phyloP scores from a whole-genome alignment of 2,329 filamentous ascomycete species.

The Botrytis deweyae region DNA sequence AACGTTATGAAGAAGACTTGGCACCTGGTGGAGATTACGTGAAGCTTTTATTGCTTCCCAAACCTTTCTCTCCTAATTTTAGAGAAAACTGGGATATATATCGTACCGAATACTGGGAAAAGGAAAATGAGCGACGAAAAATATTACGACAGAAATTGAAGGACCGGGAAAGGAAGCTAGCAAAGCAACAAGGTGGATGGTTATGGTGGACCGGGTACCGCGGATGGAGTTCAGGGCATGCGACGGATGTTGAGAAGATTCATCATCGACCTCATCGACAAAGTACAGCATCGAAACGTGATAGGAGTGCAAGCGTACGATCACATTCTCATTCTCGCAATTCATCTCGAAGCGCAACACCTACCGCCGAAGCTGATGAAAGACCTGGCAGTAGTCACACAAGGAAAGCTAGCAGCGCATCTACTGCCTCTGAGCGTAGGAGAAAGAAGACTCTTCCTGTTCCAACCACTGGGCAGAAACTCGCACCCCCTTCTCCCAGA shows the following conservation, averaged over 20 bases:
- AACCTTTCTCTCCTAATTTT: conserved; percentile 92
- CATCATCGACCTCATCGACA: conserved; percentile 35
- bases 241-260: conserved; percentile 37
- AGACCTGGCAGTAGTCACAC: conserved; percentile 28
- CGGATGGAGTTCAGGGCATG: conserved; percentile 44
- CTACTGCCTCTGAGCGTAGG: conserved; percentile 33
- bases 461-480: conserved; percentile 29
- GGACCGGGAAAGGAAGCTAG: conserved; percentile 65
- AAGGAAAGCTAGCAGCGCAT: conserved; percentile 36
- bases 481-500: conserved; percentile 28
- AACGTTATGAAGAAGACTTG: conserved; percentile 81
- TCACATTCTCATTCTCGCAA: conserved; percentile 38
- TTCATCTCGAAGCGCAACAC: conserved; percentile 41
- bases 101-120: conserved; percentile 92
- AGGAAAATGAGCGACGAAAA: conserved; percentile 85
- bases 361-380: conserved; percentile 38
- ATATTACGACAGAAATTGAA: conserved; percentile 69
- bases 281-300: conserved; percentile 28
- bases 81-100: conserved; percentile 97
- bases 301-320: conserved; percentile 36
- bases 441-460: conserved; percentile 33
- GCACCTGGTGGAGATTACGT: conserved; percentile 88
- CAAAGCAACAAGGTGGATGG: conserved; percentile 68
- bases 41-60: conserved; percentile 84
- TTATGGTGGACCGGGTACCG: conserved; percentile 85